Percentiles rank a stretch among this genome's conserved stretches.
Conservation (phyloP, 116 monocot genomes). For the Trichopus zeylanicus region DNA sequence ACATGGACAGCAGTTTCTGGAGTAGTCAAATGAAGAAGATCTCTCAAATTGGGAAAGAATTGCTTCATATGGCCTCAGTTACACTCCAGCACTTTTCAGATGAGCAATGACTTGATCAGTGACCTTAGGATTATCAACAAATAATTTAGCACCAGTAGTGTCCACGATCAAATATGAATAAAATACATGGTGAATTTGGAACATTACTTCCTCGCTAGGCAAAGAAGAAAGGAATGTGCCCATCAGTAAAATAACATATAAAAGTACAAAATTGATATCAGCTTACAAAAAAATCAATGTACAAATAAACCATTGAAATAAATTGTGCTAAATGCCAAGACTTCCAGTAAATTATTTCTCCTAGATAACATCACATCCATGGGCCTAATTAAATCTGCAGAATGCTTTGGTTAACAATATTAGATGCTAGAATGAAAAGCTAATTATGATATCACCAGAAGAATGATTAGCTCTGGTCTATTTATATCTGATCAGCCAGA, state of each 20-base stretch:
- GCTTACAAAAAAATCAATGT: not conserved
- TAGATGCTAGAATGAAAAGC: too few relatives aligned
- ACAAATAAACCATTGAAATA: not conserved
- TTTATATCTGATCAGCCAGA: too few relatives aligned
- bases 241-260: constrained; percentile 1
- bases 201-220: constrained; percentile 88
- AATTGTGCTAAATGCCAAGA: too few relatives aligned
- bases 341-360: too few relatives aligned
- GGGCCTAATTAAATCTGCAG: too few relatives aligned
- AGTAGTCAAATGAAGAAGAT: constrained; percentile 25
- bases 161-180: constrained; percentile 89
- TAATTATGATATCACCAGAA: too few relatives aligned
- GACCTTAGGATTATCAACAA: constrained; percentile 69
- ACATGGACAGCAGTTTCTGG: too few relatives aligned
- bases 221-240: constrained; percentile 7
- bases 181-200: constrained; percentile 84
- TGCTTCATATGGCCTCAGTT: constrained; percentile 68
- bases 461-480: too few relatives aligned
- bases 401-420: too few relatives aligned
- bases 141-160: constrained; percentile 48
- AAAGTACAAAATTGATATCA: not conserved
- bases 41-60: constrained; percentile 77
- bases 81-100: constrained; percentile 55
- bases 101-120: constrained; percentile 55
- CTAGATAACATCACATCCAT: too few relatives aligned